These are phyloP conservation scores for Triangularia verruculosa DNA, from an alignment of 2,329 filamentous ascomycete species.

Conservation along the genomic window DNA sequence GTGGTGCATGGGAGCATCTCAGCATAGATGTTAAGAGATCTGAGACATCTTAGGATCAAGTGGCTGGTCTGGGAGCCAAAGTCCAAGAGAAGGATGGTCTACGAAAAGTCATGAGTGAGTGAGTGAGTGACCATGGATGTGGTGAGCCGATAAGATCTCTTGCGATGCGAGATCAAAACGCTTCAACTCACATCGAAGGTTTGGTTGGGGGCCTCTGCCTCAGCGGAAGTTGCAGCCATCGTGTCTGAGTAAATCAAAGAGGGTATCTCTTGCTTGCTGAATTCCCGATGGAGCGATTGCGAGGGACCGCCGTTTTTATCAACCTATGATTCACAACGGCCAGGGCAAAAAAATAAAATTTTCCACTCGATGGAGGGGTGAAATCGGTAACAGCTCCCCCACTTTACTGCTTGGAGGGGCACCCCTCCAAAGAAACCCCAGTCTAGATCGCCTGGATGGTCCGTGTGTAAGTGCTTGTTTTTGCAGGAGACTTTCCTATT, in stretches of 20 bases:
- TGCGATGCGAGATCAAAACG: neutral
- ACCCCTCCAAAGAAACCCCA: neutral
- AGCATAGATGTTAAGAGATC: slow-evolving; percentile 51
- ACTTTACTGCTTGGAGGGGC: neutral
- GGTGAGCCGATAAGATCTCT: neutral
- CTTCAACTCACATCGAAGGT: neutral
- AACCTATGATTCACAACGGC: neutral
- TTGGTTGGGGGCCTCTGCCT: neutral
- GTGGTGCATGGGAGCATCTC: slow-evolving; percentile 88
- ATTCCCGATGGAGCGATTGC: neutral
- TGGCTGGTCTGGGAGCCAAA: neutral
- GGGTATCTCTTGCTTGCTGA: neutral
- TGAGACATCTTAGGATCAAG: neutral
- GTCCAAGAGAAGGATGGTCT: neutral
- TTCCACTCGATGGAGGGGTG: neutral
- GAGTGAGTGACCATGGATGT: neutral
- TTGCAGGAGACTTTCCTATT: neutral
- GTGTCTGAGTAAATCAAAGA: neutral
- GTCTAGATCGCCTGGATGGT: neutral
- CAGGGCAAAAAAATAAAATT: neutral
- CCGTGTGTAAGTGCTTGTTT: neutral
- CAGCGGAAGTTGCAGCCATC: neutral
- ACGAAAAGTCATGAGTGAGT: neutral
- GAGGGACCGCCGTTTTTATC: neutral
- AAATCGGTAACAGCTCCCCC: neutral